phyloP scores from a whole-genome alignment of 208 protist species.

The Acanthamoeba lenticulata region DNA sequence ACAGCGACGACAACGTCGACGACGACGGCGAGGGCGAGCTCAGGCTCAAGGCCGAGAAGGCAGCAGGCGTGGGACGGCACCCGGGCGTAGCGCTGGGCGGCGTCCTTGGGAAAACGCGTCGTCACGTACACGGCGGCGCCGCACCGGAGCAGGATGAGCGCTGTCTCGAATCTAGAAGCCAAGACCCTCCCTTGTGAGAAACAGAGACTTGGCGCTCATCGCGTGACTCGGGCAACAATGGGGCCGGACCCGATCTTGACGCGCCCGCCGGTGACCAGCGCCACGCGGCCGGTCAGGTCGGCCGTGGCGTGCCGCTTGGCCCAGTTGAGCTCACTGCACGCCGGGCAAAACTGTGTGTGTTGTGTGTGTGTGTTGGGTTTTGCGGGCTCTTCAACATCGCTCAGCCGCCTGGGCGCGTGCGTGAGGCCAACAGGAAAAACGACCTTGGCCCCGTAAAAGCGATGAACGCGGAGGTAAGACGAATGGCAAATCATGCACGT shows the following conservation, averaged over 20 bases:
- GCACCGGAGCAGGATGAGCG: constrained; percentile 76
- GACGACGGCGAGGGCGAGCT: not conserved
- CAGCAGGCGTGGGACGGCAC: not conserved
- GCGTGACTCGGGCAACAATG: not conserved
- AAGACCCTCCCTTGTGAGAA: not conserved
- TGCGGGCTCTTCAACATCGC: no score
- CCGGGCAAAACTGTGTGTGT: constrained; percentile 89
- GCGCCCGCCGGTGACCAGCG: constrained; percentile 92
- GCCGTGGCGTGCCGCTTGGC: constrained; percentile 92
- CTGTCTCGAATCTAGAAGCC: not conserved
- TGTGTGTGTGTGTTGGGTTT: no score
- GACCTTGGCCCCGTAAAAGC: not conserved
- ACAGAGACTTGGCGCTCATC: no score
- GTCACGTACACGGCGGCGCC: constrained; percentile 84
- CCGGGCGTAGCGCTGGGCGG: constrained; percentile 88
- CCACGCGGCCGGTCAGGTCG: constrained; percentile 92
- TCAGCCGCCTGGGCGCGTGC: not conserved
- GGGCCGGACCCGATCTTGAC: constrained; percentile 86
- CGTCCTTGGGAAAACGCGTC: constrained; percentile 82
- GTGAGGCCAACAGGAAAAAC: not conserved
- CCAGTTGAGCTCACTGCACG: constrained; percentile 95
- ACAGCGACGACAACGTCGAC: no score
- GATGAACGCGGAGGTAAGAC: not conserved
- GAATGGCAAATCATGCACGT: not conserved
- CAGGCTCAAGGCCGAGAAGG: constrained; percentile 83